Evolutionary conservation across 495 filamentous ascomycete species (phyloP), one percentile per base, ranked within the genome.

Genomic region (Evernia prunastri): DNA sequence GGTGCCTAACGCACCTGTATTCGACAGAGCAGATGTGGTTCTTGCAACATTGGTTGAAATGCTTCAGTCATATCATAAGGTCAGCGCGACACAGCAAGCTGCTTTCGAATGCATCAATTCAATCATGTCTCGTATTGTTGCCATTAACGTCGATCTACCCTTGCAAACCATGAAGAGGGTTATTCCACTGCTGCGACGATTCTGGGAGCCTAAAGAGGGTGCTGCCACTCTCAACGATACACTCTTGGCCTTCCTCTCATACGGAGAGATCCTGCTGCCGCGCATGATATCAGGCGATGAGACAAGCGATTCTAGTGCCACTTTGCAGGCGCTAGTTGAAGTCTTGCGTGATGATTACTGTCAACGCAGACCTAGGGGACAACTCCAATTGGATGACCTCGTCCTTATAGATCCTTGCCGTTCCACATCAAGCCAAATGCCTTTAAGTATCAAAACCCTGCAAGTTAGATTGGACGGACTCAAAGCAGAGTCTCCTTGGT

Each of bases 61-160:
- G 67, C 80, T 96, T 60, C 79, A 79, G 25, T 80, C 83, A 42
- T 86, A 84, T 15, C 72, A 78, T 35, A 80, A 79, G 67, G 75
- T 85, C 66, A 82, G 83, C 63, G 84, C 80, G 70, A 76, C 84
- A 37, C 87, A 90, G 64, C 86, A 88, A 67, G 73, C 84, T 58
- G 88, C 86, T 25, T 89, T 96, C 67, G 86, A 84, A 47, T 79
- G 84, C 59, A 81, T 97, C 67, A 95, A 94, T 76, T 76, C 78
- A 66, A 75, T 96, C 40, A 72, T 94, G 49, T 76, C 76, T 37
- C 83, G 77, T 67, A 82, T 85, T 3, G 77, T 89, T 45, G 84
- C 85, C 40, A 88, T 95, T 69, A 81, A 89, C 62, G 79, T 85
- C 23, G 72, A 80, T 18, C 76, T 95, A 33, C 81, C 84, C 17